Evolutionary conservation across 768 basidiomycete species (phyloP), one percentile per base, ranked within the genome.

Genomic region (Lanmaoa rubissima): DNA sequence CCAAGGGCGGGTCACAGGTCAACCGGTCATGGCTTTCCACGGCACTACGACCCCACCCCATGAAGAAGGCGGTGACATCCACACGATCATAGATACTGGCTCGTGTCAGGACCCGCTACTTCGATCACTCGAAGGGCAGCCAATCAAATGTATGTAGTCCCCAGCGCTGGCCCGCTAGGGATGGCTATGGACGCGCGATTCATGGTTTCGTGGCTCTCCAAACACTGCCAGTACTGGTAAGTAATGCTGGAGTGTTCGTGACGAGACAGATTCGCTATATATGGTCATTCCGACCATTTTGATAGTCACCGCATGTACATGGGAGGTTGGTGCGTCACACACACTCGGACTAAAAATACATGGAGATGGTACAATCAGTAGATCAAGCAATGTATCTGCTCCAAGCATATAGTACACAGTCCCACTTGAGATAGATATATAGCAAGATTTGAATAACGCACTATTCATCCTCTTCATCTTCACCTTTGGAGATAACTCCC

Each of bases 391-490:
- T 28, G 41, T 32, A 49, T 45, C 34, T 38, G 21, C 16, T 51
- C 36, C 46, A 19, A 44, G 9, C 34, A 47, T 53, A 41, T 45
- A 46, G 13, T 19, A 50, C 34, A 58, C 21, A 19, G 11, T 8
- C 40, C 24, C 44, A 34, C 40, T 56, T 21, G 17, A 34, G 8
- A 48, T 46, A 49, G 21, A 44, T 51, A 41, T 16, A 48, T 28
- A 24, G 5, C 21, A 39, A 31, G 41, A 52, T 43, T 28, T 47
- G 35, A 31, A 39, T 40, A n/a, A 19, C 36, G 3, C 2, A 13
- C 14, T 52, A 63, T 38, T 61, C 67, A 1, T 64, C 54, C 1
- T 60, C 65, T 2, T 67, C 67, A 0, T 58, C 59, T 39, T 60
- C 65, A 16, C 12, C 31, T 61, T 66, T 55, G 16, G 57, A 32